Evolutionary conservation across 169 alveolate species (phyloP).

Genomic region (Plasmodium yoelii): DNA sequence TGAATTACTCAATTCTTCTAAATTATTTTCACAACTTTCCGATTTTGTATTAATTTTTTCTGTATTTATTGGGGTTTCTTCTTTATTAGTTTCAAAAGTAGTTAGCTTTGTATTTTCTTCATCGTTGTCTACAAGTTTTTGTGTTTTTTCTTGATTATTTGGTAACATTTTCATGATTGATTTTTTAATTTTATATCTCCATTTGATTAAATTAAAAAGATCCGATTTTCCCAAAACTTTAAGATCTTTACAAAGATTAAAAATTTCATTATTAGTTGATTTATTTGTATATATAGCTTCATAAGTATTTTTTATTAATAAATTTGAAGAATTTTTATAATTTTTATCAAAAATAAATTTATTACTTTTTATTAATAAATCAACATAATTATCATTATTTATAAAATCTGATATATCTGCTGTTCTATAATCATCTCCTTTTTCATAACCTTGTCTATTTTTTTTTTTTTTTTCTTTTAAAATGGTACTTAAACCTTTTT

Average conservation of each 20-base stretch:
- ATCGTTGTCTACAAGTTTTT: constrained; percentile 68
- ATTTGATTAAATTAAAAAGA: constrained; percentile 87
- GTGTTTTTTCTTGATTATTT: constrained; percentile 26
- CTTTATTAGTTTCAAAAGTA: constrained; percentile 80
- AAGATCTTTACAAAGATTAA: constrained; percentile 84
- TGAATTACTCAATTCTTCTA: constrained; percentile 78
- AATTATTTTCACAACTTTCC: constrained; percentile 77
- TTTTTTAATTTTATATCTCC: constrained; percentile 87
- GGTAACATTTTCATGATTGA: constrained; percentile 10
- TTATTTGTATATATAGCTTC: constrained; percentile 72
- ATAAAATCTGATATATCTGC: constrained; percentile 83
- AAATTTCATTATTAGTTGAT: constrained; percentile 88
- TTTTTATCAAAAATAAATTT: constrained; percentile 77
- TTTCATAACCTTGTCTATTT: constrained; percentile 90
- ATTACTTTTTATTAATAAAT: constrained; percentile 81
- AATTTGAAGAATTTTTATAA: constrained; percentile 54
- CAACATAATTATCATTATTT: constrained; percentile 85
- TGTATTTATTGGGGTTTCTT: constrained; percentile 79
- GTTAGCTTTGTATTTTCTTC: constrained; percentile 78
- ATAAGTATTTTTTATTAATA: constrained; percentile 62
- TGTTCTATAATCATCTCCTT: constrained; percentile 88
- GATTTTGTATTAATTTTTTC: constrained; percentile 75
- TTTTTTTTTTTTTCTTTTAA: constrained; percentile 85
- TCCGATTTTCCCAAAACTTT: constrained; percentile 92
- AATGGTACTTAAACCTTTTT: constrained; percentile 82